phyloP scores from a whole-genome alignment of 805 yeast genomes.

The Candida incommunis region DNA sequence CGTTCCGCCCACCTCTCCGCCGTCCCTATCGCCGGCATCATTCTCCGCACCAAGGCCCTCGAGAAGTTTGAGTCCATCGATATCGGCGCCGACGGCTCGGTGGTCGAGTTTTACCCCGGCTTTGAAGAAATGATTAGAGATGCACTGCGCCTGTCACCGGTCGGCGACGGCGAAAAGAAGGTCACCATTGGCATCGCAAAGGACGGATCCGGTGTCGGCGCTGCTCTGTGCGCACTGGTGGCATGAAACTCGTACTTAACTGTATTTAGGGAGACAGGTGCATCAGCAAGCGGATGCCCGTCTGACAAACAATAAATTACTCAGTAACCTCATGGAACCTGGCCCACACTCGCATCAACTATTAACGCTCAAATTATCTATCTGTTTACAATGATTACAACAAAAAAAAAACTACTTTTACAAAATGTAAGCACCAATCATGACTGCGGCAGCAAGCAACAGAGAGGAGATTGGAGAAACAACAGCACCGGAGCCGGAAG shows the following conservation, averaged over 20 bases:
- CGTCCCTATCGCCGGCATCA: conserved; percentile 76
- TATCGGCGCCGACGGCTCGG: conserved; percentile 92
- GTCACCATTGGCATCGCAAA: conserved; percentile 70
- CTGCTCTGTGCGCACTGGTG: conserved; percentile 73
- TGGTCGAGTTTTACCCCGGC: conserved; percentile 86
- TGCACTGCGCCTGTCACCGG: conserved; percentile 44
- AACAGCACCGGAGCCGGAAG: background rate
- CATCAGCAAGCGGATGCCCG: too few relatives aligned
- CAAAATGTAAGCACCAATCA: background rate
- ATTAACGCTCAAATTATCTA: too few relatives aligned
- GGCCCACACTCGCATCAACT: too few relatives aligned
- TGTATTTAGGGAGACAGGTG: too few relatives aligned
- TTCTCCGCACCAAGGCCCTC: conserved; percentile 52
- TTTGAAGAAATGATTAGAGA: conserved; percentile 69
- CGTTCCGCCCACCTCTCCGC: conserved; percentile 88
- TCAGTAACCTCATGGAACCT: too few relatives aligned
- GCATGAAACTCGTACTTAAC: too few relatives aligned
- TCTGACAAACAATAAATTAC: too few relatives aligned
- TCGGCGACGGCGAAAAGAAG: conserved; percentile 65
- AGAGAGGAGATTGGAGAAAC: background rate
- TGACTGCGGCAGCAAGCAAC: background rate
- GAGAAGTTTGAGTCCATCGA: conserved; percentile 61
- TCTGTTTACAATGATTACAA: background rate
- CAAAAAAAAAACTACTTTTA: too few relatives aligned
- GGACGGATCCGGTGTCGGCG: conserved; percentile 97